A percentile compares a stretch with the other conserved stretches of the same genome.
Evolutionary conservation across 345 rosid genomes (phyloP).

Genomic region (Populus deltoides): DNA sequence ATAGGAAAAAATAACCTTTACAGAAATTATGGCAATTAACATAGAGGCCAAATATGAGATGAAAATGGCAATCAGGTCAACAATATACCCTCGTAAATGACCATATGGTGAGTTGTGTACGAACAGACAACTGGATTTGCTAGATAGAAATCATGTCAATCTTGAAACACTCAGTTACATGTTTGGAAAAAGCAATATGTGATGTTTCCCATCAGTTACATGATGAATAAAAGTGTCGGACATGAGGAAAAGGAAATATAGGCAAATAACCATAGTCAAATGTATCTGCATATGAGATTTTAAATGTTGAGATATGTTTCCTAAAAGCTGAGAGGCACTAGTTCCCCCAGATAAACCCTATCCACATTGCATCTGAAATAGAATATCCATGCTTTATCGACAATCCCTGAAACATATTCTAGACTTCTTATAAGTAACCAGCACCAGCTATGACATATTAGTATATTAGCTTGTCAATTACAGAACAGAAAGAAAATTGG

Average conservation of each 20-base stretch:
- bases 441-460: neutral
- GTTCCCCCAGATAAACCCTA: neutral
- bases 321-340: neutral
- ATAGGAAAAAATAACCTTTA: neutral
- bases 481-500: neutral
- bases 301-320: neutral
- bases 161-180: neutral
- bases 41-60: neutral
- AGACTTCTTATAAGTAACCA: neutral
- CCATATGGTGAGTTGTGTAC: neutral
- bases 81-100: neutral
- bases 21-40: neutral
- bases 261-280: neutral
- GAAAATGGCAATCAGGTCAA: neutral
- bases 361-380: neutral
- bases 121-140: neutral
- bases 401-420: neutral
- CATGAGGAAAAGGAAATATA: neutral
- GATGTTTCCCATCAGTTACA: neutral
- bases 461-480: neutral
- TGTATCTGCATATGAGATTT: neutral
- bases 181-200: neutral
- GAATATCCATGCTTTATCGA: neutral
- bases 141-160: neutral
- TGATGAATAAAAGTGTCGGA: neutral